These are phyloP conservation scores for Athelia psychrophila DNA, from an alignment of 1,284 basidiomycete genomes.

Conservation along the genomic window DNA sequence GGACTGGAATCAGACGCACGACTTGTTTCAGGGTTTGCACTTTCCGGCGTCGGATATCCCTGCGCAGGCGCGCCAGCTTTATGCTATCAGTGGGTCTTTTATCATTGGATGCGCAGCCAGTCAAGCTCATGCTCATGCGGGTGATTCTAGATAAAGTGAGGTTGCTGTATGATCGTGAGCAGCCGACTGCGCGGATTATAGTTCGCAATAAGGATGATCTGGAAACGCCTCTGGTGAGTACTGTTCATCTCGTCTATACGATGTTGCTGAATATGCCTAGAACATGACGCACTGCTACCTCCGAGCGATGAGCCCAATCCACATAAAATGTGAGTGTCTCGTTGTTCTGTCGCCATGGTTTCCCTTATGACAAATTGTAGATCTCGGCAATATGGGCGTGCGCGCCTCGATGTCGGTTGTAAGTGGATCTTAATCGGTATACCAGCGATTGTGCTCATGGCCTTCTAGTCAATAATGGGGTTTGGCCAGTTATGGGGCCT, in stretches of 20 bases:
- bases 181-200: conserved; percentile 77
- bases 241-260: not conserved
- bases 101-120: too few relatives aligned
- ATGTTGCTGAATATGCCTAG: conserved; percentile 22
- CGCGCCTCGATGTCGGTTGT: conserved; percentile 85
- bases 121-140: too few relatives aligned
- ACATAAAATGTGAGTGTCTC: conserved; percentile 69
- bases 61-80: conserved; percentile 32
- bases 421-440: conserved; percentile 23
- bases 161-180: conserved; percentile 77
- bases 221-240: conserved; percentile 59
- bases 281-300: conserved; percentile 90
- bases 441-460: not conserved
- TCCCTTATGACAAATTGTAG: conserved; percentile 26
- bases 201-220: conserved; percentile 68
- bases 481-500: conserved; percentile 87
- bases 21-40: conserved; percentile 75
- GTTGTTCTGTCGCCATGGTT: too few relatives aligned
- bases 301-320: conserved; percentile 89
- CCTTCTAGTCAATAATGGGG: conserved; percentile 73
- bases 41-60: conserved; percentile 65
- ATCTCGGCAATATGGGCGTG: conserved; percentile 80
- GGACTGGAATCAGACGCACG: conserved; percentile 79
- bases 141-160: conserved; percentile 47
- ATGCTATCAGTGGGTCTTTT: not conserved